Base-by-base conservation (phyloP, 1,139 yeast species). In the Arxiozyma telluris region DNA sequence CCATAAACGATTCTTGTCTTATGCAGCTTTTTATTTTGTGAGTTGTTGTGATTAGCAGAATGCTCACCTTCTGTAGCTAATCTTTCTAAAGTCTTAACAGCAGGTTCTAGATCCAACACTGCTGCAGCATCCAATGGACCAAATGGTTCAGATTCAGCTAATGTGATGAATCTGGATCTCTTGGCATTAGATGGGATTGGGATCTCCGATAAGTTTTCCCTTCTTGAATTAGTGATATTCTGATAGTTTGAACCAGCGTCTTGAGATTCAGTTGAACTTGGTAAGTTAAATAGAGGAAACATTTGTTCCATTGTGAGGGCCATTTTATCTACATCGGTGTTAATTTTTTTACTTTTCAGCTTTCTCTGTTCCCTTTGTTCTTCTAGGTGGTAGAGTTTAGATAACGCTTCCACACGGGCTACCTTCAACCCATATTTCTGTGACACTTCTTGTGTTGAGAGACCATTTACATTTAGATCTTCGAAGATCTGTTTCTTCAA, bases 71-170 rank as follows among this genome's bases (percentile, higher is more conserved):
- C 75, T 59, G 82, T 80, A 12, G 89, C 76, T 59, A 88, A 77
- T 64, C 79, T 79, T 61, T 82, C 81, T 62, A 89, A 76, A 4
- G 94, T 86, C 48, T 78, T 82, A 52, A 82, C 79, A 45, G 98
- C 97, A 22, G 96, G 95, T 67, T 88, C 93, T 60, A 91, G 77
- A 49, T 80, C 90, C 61, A 88, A 81, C 47, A 87, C 79, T 57
- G 82, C 75, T 51, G 98, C 96, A n/a, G 98, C 97, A 67, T 93
- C 98, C 9, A 90, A 79, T 8, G 98, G 96, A 5, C 97, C 97
- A 70, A 91, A 91, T n/a, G 96, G 96, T 72, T 90, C 95, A 22
- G 91, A 83, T 73, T 93, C 98, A 17, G 96, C 93, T 68, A 93
- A 84, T 23, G 95, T 86, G 68, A 89, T 73, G 74, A 90, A 91